Evolutionary conservation across 768 basidiomycete genomes (phyloP), one percentile per base, ranked within the genome.

Genomic region (Royoungia palumana): DNA sequence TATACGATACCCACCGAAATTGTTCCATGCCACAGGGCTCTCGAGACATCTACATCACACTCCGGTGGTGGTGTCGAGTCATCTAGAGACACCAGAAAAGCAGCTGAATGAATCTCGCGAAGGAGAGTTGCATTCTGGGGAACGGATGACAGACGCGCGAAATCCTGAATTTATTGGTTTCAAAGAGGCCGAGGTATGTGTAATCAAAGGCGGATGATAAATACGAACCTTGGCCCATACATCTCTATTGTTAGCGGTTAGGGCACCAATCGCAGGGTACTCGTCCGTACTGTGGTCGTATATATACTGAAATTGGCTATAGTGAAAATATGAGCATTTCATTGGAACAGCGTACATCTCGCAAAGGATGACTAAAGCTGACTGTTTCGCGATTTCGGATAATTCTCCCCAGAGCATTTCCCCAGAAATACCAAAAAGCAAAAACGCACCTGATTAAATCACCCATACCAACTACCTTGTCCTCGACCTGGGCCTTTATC

Each of bases 11-110:
- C 69, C 38, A 73, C 65, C n/a, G 70, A 49, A 17, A 82, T 63
- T 32, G 83, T 79, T 16, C 89, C 94, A 57, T 94, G 89, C 91
- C 93, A 94, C 24, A 91, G 70, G 8, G 75, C 74, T 46, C 84
- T 86, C 50, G 86, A 87, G 57, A 82, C 75, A 21, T 82, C 78
- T 41, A 82, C 63, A 5, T 80, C 66, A 46, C 66, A 73, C 6
- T 69, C 69, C 19, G 82, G 85, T 9, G 56, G 46, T 16, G 67
- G 58, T 3, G 61, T 64, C 37, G 75, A 79, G 51, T 78, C 72
- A 61, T 96, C 94, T 34, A 97, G 76, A 57, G 82, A 85, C 41
- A 97, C 79, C 14, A 89, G 70, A 61, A 96, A 90, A 8, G 94
- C 91, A 8, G 92, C 79, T 5, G 90, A 89, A 61, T 94, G 85